Conservation (phyloP, 2,329 filamentous ascomycete species). For the Curvularia sp. region DNA sequence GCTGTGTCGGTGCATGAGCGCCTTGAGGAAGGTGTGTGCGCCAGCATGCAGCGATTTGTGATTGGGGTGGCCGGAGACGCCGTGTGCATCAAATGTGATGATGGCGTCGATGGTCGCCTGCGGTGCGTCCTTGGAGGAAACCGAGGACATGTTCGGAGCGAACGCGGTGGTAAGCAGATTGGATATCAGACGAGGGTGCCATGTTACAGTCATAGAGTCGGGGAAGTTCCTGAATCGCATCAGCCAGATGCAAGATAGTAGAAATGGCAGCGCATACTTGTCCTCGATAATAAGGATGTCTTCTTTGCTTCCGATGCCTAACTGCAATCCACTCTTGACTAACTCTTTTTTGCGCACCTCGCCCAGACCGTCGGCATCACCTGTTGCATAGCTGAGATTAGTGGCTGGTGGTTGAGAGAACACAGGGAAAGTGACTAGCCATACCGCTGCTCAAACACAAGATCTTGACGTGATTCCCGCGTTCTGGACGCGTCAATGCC, state of each 20-base stretch:
- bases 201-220: slow-evolving; percentile 84
- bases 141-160: slow-evolving; percentile 65
- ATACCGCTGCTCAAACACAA: slow-evolving; percentile 86
- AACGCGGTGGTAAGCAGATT: slow-evolving; percentile 75
- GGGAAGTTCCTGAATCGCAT: slow-evolving; percentile 69
- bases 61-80: slow-evolving; percentile 90
- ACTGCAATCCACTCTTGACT: slow-evolving; percentile 74
- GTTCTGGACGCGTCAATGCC: slow-evolving; percentile 78
- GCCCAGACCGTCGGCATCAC: slow-evolving; percentile 86
- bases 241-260: slow-evolving; percentile 18
- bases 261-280: slow-evolving; percentile 57
- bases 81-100: slow-evolving; percentile 85
- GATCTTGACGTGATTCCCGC: slow-evolving; percentile 92
- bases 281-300: slow-evolving; percentile 89
- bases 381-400: slow-evolving; percentile 51
- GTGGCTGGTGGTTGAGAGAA: slow-evolving; percentile 1
- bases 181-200: slow-evolving; percentile 75
- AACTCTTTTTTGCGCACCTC: slow-evolving; percentile 83
- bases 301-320: slow-evolving; percentile 76
- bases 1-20: slow-evolving; percentile 67
- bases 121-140: slow-evolving; percentile 54
- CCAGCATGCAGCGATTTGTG: slow-evolving; percentile 89
- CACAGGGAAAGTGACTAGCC: slow-evolving; percentile 12
- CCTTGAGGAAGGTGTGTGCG: slow-evolving; percentile 72
- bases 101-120: slow-evolving; percentile 75